Evolutionary conservation across 768 basidiomycete species (phyloP), one percentile per base, ranked within the genome.

Genomic region (Termitomyces titanicus): DNA sequence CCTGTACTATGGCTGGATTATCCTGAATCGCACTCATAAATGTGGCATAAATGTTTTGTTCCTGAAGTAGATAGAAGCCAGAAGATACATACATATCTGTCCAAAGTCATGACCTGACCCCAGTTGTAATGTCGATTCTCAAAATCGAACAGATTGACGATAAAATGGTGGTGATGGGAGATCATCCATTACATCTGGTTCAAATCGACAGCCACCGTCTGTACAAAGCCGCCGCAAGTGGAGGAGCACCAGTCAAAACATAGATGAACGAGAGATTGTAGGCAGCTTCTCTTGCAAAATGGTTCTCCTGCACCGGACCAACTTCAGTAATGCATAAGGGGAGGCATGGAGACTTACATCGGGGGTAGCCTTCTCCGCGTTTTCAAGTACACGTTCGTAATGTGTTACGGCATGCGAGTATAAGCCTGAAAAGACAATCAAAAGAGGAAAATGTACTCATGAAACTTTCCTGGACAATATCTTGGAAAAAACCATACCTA

Each of bases 221-320:
- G 63, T 89, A 89, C 47, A 93, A 71, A 1, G 74, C 75, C 59
- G 89, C 80, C 3, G 90, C 92, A 25, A 92, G 67, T 0, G 83
- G 78, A 1, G 79, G 76, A 1, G 89, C 88, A 2, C 92, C 93
- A 2, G 89, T 92, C 50, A 82, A 80, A 7, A 88, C 82, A 70
- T 86, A 94, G 27, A 96, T 87, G 43, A 91, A 72, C 17, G 89
- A 86, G 24, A 98, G 76, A 62, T 97, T 97, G 70, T 94, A 93
- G 0, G 92, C 93, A 8, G 94, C 84, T 64, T 95, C 92, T 50
- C 78, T 77, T 1, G 85, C 83, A 37, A 92, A 73, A 3, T 69
- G 61, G 48, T 79, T 76, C 75, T 88, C 68, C 67, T 70, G 48
- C 27, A n/a, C 24, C 10, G 10, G 59, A n/a, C 8, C 22, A 18